A percentile compares a stretch with the other conserved stretches of the same genome.
Evolutionary conservation across 2,329 filamentous ascomycete species (phyloP).

Genomic region (Botryosphaeria dothidea): DNA sequence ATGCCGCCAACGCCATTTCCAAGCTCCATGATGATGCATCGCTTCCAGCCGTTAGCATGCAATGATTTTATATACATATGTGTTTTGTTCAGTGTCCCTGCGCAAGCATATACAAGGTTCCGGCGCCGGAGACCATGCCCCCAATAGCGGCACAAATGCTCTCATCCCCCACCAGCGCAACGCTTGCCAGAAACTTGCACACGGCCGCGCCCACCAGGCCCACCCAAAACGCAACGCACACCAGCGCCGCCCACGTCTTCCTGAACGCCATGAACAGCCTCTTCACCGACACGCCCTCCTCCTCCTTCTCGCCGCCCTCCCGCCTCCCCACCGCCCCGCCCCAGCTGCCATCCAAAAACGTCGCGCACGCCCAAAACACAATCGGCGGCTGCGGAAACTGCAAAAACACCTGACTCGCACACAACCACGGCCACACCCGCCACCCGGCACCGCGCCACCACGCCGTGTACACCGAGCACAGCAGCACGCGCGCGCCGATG

Average conservation of each 20-base stretch:
- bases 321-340: not conserved
- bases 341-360: not conserved
- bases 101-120: not conserved
- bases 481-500: not conserved
- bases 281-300: not conserved
- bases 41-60: no score
- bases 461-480: not conserved
- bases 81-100: not conserved
- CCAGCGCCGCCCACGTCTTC: not conserved
- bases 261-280: not conserved
- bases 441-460: not conserved
- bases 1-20: no score
- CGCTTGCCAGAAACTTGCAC: not conserved
- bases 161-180: not conserved
- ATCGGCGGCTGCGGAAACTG: constrained; percentile 3
- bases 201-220: not conserved
- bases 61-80: no score
- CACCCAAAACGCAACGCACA: not conserved
- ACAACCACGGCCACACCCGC: not conserved
- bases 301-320: not conserved
- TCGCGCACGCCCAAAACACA: not conserved
- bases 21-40: no score
- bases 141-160: not conserved
- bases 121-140: not conserved
- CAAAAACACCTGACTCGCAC: not conserved